Evolutionary conservation across 2,329 filamentous ascomycete species (phyloP).

Genomic region (Tolypocladium nubicola): DNA sequence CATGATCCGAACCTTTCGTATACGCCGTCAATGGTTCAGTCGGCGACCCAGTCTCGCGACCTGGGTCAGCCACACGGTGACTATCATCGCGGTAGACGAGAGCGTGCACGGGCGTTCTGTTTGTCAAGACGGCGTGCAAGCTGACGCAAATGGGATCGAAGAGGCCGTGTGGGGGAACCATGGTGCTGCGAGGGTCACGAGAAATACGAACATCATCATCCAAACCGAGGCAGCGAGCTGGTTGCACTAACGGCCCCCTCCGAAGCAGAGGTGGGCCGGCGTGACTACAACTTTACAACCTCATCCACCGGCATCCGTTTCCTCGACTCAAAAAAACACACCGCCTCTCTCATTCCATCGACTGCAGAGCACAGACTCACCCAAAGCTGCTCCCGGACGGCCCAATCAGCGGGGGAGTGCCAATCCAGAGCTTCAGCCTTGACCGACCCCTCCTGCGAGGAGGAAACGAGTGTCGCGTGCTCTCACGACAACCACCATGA

Average conservation of each 20-base stretch:
- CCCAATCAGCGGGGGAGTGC: neutral
- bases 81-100: too few species aligned
- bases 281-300: neutral
- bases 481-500: conserved; percentile 1
- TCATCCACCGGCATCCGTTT: neutral
- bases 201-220: too few species aligned
- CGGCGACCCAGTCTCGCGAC: too few species aligned
- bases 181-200: too few species aligned
- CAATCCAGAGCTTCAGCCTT: neutral
- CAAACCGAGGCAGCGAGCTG: too few species aligned
- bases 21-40: too few species aligned
- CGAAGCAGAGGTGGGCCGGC: neutral
- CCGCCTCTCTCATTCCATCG: neutral
- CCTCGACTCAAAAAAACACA: neutral
- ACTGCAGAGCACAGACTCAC: neutral
- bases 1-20: too few species aligned
- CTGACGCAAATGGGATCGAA: too few species aligned
- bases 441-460: neutral
- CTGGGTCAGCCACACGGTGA: too few species aligned
- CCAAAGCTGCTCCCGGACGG: neutral
- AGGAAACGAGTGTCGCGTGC: neutral
- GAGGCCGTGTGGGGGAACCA: too few species aligned
- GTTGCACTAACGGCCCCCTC: neutral
- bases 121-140: too few species aligned
- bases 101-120: too few species aligned